These are phyloP conservation scores for Clarireedia sp. DNA, from an alignment of 2,329 filamentous ascomycete species.

Conservation along the genomic window DNA sequence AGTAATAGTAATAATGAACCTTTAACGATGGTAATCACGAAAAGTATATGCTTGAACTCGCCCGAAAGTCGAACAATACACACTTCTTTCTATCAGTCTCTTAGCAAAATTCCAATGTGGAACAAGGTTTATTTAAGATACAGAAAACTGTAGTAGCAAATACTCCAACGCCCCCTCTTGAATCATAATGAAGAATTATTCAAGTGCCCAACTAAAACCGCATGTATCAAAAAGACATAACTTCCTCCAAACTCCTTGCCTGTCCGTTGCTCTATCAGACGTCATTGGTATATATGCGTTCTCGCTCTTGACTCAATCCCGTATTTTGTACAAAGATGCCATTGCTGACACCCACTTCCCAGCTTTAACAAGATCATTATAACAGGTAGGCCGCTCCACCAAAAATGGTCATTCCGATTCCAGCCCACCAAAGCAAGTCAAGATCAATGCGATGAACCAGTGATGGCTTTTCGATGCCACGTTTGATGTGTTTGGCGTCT, in stretches of 20 bases:
- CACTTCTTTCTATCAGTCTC: background rate
- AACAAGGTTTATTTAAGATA: background rate
- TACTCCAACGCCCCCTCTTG: conserved; percentile 3
- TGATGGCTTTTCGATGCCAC: conserved; percentile 14
- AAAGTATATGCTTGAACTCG: background rate
- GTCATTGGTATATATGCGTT: conserved; percentile 16
- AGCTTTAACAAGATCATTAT: conserved; percentile 10
- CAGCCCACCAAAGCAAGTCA: conserved; percentile 28
- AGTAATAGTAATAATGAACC: no score
- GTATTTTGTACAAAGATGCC: conserved; percentile 17
- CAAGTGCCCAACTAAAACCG: background rate
- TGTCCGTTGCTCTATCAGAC: conserved; percentile 1
- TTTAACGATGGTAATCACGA: background rate
- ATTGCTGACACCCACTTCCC: background rate
- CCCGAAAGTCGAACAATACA: background rate
- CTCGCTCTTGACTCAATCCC: conserved; percentile 7
- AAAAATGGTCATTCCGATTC: conserved; percentile 29
- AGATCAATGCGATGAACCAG: conserved; percentile 22
- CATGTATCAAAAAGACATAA: conserved; percentile 12
- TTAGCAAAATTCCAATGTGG: background rate
- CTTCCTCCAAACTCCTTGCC: conserved; percentile 1
- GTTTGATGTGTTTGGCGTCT: conserved; percentile 26
- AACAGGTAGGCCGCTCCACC: conserved; percentile 30
- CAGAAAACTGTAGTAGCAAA: background rate
- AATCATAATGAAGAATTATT: background rate